A percentile compares a stretch with the other conserved stretches of the same genome.
phyloP scores from a whole-genome alignment of 148 eudicot genomes.

The Fagopyrum homotropicum region DNA sequence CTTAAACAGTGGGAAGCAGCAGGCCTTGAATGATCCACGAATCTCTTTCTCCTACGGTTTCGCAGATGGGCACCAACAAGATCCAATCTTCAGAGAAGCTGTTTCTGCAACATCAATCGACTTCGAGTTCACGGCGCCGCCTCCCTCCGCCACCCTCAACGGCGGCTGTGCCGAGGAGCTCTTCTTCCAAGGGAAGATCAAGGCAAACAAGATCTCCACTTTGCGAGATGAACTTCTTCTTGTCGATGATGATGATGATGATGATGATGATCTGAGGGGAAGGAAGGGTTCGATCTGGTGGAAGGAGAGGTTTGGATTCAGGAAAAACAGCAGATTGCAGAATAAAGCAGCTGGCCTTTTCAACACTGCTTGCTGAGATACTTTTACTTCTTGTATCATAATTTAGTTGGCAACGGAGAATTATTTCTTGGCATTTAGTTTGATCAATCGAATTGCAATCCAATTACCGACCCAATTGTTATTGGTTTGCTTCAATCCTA shows the following conservation, averaged over 20 bases:
- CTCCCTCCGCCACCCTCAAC: background rate
- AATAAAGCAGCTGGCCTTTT: background rate
- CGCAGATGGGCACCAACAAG: slow-evolving; percentile 2
- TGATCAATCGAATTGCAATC: background rate
- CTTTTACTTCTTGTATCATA: background rate
- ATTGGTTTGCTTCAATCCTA: no score
- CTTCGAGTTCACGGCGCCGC: background rate
- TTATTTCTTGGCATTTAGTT: background rate
- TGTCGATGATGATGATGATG: background rate
- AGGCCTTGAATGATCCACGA: background rate
- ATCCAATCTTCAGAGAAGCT: background rate
- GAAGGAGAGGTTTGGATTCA: slow-evolving; percentile 4
- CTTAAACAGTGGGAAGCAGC: no score
- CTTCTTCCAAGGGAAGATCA: slow-evolving; percentile 3
- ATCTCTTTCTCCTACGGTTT: slow-evolving; percentile 4
- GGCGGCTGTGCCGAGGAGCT: background rate
- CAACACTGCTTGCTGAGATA: background rate
- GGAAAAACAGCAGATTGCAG: background rate
- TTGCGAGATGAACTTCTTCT: background rate
- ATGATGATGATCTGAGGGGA: background rate
- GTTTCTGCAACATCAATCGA: background rate
- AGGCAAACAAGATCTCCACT: background rate
- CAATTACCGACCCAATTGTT: no score
- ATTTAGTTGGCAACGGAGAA: background rate
- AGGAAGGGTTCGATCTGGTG: background rate